Percentiles rank a stretch among this genome's conserved stretches.
phyloP scores from a whole-genome alignment of 2,329 filamentous ascomycete genomes.

The Aspergillus sp. region DNA sequence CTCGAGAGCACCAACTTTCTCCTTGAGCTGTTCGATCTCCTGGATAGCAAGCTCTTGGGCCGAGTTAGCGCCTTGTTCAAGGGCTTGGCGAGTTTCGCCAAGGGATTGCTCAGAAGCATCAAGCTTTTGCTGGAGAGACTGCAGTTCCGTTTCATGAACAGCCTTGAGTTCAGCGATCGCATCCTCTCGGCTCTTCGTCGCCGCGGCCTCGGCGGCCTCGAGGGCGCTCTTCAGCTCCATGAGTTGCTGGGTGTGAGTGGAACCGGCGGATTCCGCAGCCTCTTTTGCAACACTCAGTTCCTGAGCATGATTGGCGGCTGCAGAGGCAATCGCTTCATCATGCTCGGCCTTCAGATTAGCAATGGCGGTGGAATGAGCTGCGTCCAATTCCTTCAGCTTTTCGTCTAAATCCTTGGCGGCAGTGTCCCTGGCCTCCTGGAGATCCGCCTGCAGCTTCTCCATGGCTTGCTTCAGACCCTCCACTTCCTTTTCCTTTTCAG shows the following conservation, averaged over 20 bases:
- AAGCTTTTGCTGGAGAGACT: constrained; percentile 35
- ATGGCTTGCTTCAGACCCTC: constrained; percentile 32
- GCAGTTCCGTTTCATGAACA: constrained; percentile 31
- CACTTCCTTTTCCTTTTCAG: constrained; percentile 38
- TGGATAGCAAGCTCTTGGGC: constrained; percentile 33
- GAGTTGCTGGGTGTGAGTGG: constrained; percentile 31
- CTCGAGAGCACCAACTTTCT: constrained; percentile 35
- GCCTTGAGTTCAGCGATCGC: constrained; percentile 31
- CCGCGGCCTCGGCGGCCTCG: constrained; percentile 27
- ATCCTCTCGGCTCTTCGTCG: constrained; percentile 29
- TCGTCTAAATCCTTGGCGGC: constrained; percentile 20
- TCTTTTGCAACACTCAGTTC: constrained; percentile 34
- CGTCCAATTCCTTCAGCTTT: constrained; percentile 28
- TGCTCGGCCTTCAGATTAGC: constrained; percentile 21
- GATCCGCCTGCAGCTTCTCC: constrained; percentile 32
- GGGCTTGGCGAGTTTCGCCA: constrained; percentile 29
- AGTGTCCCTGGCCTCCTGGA: constrained; percentile 26
- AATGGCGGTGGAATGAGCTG: constrained; percentile 28
- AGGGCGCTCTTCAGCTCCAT: constrained; percentile 34
- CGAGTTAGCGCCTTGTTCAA: constrained; percentile 34
- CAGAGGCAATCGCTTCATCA: constrained; percentile 21
- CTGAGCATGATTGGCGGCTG: constrained; percentile 30
- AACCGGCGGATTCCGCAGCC: constrained; percentile 28
- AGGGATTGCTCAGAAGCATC: constrained; percentile 33
- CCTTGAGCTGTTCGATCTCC: constrained; percentile 36